Evolutionary conservation across 495 filamentous ascomycete species (phyloP).

Genomic region (Aspergillus leporis): DNA sequence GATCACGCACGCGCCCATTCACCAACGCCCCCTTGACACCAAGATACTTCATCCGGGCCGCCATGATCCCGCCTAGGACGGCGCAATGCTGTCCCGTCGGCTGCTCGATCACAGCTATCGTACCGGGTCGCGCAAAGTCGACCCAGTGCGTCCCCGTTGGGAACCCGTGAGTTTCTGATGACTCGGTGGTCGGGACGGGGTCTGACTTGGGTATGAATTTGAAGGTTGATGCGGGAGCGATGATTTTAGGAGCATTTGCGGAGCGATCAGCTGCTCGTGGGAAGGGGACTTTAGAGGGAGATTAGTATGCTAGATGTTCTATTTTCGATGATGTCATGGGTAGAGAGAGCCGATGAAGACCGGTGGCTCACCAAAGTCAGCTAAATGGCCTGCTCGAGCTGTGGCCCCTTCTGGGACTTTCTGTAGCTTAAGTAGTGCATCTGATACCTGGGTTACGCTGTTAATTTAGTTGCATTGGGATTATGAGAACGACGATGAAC

Average conservation of each 20-base stretch:
- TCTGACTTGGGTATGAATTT: constrained; percentile 56
- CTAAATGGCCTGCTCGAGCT: constrained; percentile 57
- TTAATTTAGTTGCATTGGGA: neutral
- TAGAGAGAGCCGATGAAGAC: too few species aligned
- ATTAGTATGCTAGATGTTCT: neutral
- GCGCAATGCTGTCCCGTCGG: constrained; percentile 60
- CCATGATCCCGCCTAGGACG: constrained; percentile 69
- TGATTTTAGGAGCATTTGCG: constrained; percentile 37
- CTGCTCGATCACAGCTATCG: constrained; percentile 61
- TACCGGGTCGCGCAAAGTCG: constrained; percentile 53
- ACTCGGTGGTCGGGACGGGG: constrained; percentile 28
- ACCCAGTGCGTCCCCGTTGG: constrained; percentile 57
- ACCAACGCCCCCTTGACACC: constrained; percentile 58
- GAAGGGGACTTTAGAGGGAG: constrained; percentile 27
- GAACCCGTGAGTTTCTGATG: constrained; percentile 32
- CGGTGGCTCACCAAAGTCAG: constrained; percentile 54
- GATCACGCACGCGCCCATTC: constrained; percentile 62
- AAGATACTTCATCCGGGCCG: constrained; percentile 56
- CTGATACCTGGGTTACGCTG: constrained; percentile 49
- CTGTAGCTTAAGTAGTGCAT: constrained; percentile 62
- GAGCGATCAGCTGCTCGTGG: constrained; percentile 36
- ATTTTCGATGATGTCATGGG: constrained; percentile 6
- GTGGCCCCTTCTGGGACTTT: constrained; percentile 38
- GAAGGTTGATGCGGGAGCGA: constrained; percentile 64
- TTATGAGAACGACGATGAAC: neutral